Conservation (phyloP, 768 basidiomycete genomes). For the Leccinum disarticulatum region DNA sequence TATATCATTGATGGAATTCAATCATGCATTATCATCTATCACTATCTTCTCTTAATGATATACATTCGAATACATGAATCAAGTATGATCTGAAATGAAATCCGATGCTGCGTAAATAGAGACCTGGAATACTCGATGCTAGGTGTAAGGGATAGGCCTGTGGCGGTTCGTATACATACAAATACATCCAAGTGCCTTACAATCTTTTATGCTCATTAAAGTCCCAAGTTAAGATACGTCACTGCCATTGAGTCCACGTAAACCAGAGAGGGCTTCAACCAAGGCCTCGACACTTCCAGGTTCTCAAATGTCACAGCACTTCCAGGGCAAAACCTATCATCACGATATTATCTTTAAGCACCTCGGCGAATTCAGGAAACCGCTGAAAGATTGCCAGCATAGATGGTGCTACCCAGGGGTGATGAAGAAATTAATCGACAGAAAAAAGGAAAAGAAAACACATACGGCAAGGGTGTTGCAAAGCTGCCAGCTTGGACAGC, state of each 20-base stretch:
- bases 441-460: background rate
- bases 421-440: background rate
- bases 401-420: background rate
- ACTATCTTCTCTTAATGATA: slow-evolving; percentile 27
- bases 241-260: background rate
- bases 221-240: background rate
- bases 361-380: background rate
- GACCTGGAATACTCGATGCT: background rate
- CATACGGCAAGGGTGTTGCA: background rate
- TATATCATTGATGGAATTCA: slow-evolving; percentile 23
- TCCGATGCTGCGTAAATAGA: background rate
- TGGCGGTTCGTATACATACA: background rate
- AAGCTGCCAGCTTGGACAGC: background rate
- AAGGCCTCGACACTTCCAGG: background rate
- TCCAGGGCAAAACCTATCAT: background rate
- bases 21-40: slow-evolving; percentile 32
- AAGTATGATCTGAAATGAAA: background rate
- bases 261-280: background rate
- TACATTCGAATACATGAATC: slow-evolving; percentile 14
- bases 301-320: background rate
- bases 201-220: background rate
- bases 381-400: background rate
- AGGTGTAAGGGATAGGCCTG: background rate
- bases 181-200: background rate
- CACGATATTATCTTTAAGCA: background rate